Conservation (phyloP, 768 basidiomycete species). For the Kwoniella bestiolae region DNA sequence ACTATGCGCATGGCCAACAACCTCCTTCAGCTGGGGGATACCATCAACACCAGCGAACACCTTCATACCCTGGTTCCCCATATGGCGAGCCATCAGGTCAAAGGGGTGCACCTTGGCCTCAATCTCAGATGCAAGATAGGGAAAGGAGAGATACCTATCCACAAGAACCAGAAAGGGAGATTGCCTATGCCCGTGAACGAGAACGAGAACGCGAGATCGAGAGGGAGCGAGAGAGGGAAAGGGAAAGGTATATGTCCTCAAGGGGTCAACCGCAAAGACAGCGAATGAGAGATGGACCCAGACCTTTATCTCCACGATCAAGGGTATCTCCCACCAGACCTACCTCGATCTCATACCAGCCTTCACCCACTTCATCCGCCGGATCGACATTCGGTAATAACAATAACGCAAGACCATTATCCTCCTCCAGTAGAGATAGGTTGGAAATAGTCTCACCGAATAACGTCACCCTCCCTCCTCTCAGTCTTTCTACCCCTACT, state of each 20-base stretch:
- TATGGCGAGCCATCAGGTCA: not conserved
- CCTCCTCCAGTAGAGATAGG: conserved; percentile 10
- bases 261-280: not conserved
- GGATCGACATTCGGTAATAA: not conserved
- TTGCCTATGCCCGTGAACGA: not conserved
- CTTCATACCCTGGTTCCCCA: conserved; percentile 5
- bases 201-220: conserved; percentile 12
- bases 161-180: not conserved
- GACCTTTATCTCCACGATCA: conserved; percentile 6
- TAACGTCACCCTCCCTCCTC: conserved; percentile 6
- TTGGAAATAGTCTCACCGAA: not conserved
- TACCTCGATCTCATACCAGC: not conserved
- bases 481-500: conserved; percentile 7
- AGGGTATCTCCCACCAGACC: not conserved
- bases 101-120: conserved; percentile 10
- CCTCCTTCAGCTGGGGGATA: conserved; percentile 3
- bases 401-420: not conserved
- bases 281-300: not conserved
- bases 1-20: not conserved
- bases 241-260: not conserved
- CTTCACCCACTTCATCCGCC: conserved; percentile 2
- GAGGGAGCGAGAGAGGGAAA: conserved; percentile 9
- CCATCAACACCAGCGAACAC: not conserved
- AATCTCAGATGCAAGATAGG: not conserved
- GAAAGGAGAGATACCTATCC: not conserved